phyloP scores from a whole-genome alignment of 23 red algal genomes.

The Cyanidioschyzon merolae region DNA sequence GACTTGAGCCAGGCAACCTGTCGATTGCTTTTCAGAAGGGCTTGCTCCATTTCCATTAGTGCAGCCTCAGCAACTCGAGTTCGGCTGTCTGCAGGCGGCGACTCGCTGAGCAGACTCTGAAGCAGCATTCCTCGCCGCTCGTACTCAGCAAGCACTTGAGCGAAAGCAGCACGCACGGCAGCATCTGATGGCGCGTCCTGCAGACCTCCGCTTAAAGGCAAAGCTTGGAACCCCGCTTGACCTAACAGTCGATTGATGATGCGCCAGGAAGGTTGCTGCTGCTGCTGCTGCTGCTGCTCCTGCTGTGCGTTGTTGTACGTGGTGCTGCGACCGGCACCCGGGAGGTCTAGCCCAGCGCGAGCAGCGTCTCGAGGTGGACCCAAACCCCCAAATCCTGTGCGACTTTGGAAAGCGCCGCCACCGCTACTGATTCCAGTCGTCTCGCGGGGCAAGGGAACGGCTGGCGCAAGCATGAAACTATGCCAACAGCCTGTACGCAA shows the following conservation, averaged over 20 bases:
- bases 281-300: too few species aligned
- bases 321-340: too few species aligned
- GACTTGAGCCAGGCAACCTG: conserved; percentile 11
- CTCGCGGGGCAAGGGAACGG: too few species aligned
- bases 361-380: too few species aligned
- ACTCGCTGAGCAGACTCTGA: conserved; percentile 1
- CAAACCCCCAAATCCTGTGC: too few species aligned
- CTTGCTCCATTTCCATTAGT: neutral
- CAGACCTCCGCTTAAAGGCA: neutral
- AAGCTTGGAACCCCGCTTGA: conserved; percentile 2
- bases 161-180: neutral
- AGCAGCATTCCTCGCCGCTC: neutral
- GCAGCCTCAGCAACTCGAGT: neutral
- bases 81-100: neutral
- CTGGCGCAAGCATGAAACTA: too few species aligned
- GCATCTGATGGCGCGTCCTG: neutral
- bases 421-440: too few species aligned
- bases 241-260: neutral
- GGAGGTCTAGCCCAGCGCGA: too few species aligned
- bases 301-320: too few species aligned
- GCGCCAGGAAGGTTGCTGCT: neutral
- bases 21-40: neutral
- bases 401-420: too few species aligned
- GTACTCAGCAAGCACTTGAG: neutral
- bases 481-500: too few species aligned